Percentiles rank a stretch among this genome's conserved stretches.
phyloP scores from a whole-genome alignment of 805 yeast genomes.

The Metschnikowia baotianmanensis region DNA sequence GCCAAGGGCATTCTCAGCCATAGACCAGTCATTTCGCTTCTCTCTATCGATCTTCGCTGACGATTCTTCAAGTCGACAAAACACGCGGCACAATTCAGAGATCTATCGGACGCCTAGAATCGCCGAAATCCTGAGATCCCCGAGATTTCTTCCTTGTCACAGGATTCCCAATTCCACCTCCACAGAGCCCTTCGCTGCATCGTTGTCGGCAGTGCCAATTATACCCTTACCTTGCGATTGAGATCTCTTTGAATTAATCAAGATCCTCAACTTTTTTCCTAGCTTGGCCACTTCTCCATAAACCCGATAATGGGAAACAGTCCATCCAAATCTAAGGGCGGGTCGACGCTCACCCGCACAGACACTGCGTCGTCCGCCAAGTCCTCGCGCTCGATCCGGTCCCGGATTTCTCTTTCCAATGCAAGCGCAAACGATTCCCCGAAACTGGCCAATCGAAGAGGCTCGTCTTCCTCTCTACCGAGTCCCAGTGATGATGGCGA shows the following conservation, averaged over 20 bases:
- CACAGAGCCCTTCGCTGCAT: not conserved
- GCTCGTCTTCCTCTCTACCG: slow-evolving; percentile 26
- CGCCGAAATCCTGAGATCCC: too few relatives aligned
- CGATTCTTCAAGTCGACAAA: too few relatives aligned
- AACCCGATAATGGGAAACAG: slow-evolving; percentile 49
- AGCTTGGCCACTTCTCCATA: not conserved
- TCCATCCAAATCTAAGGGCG: slow-evolving; percentile 42
- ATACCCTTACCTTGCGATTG: not conserved
- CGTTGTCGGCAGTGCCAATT: not conserved
- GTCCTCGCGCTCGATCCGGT: slow-evolving; percentile 46
- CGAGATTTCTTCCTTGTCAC: not conserved
- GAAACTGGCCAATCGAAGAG: slow-evolving; percentile 29
- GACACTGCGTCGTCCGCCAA: slow-evolving; percentile 53
- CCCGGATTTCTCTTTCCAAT: slow-evolving; percentile 28
- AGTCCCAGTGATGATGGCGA: slow-evolving; percentile 22
- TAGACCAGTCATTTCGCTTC: too few relatives aligned
- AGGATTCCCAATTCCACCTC: too few relatives aligned
- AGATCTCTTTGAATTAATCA: not conserved
- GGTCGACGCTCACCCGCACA: slow-evolving; percentile 50
- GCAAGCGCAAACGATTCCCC: slow-evolving; percentile 29
- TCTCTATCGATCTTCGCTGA: too few relatives aligned
- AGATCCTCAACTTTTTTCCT: not conserved
- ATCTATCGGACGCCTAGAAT: too few relatives aligned
- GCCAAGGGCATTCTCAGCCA: too few relatives aligned
- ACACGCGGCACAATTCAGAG: too few relatives aligned